Evolutionary conservation across 768 basidiomycete species (phyloP).

Genomic region (Leccinum imitatum): DNA sequence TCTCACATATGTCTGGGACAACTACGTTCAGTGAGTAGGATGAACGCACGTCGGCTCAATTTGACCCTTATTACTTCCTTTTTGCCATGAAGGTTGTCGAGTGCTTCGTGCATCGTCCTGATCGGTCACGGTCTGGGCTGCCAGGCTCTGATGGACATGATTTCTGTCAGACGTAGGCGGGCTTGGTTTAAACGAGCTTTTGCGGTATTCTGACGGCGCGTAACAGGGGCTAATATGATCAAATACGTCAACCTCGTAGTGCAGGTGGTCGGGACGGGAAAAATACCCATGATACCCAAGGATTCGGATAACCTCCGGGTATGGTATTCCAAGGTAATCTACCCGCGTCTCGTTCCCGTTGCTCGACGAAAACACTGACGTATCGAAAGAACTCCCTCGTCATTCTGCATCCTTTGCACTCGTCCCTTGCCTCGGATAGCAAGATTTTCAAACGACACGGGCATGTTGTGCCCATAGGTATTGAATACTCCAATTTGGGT

Average conservation of each 20-base stretch:
- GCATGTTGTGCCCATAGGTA: conserved; percentile 61
- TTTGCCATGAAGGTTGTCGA: conserved; percentile 56
- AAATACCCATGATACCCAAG: conserved; percentile 52
- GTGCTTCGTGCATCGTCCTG: conserved; percentile 70
- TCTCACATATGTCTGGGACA: conserved; percentile 91
- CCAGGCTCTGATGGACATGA: conserved; percentile 68
- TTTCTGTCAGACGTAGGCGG: conserved; percentile 65
- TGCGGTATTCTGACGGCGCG: neutral
- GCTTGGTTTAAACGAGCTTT: neutral
- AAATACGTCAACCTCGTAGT: conserved; percentile 68
- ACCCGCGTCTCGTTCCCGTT: conserved; percentile 13
- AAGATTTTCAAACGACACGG: conserved; percentile 61
- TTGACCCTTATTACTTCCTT: neutral
- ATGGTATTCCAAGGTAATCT: conserved; percentile 71
- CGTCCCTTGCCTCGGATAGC: conserved; percentile 40
- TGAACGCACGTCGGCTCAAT: neutral
- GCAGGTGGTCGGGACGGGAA: conserved; percentile 72
- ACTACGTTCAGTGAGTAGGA: conserved; percentile 81
- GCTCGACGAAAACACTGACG: conserved; percentile 4
- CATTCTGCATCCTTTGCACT: conserved; percentile 65
- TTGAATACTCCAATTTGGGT: conserved; percentile 13
- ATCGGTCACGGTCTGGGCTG: conserved; percentile 90
- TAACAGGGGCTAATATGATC: conserved; percentile 51
- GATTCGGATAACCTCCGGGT: conserved; percentile 53
- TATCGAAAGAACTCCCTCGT: conserved; percentile 67